Conservation (phyloP, 495 filamentous ascomycete genomes). For the Penicillium flavigenum region DNA sequence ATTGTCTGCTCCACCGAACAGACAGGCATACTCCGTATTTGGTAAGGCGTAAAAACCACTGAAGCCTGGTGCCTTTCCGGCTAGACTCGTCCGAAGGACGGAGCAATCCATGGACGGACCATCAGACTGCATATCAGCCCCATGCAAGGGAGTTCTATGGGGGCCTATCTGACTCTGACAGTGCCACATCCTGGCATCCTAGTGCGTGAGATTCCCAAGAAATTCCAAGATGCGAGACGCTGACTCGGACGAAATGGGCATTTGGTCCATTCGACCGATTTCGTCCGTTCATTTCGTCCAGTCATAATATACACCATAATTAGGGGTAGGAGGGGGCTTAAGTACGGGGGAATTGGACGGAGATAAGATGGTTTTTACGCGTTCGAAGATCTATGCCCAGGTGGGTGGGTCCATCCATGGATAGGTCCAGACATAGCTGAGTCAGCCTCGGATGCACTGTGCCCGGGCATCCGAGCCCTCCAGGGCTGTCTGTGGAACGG, state of each 20-base stretch:
- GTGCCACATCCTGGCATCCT: background rate
- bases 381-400: too few relatives aligned
- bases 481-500: background rate
- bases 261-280: too few relatives aligned
- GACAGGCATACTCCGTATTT: background rate
- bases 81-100: background rate
- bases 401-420: too few relatives aligned
- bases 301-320: too few relatives aligned
- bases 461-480: conserved; percentile 2
- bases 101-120: background rate
- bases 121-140: background rate
- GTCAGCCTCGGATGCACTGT: conserved; percentile 1
- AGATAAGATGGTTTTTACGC: background rate
- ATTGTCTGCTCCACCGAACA: background rate
- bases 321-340: too few relatives aligned
- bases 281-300: too few relatives aligned
- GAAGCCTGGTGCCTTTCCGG: background rate
- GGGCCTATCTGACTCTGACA: background rate
- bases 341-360: background rate
- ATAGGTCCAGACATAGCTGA: background rate
- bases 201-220: background rate
- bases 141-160: background rate
- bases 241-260: background rate
- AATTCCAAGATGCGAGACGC: background rate
- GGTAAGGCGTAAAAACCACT: background rate